Percentiles rank a stretch among this genome's conserved stretches.
Conservation (phyloP, 441 rosid species). For the Raphanus hybrid region DNA sequence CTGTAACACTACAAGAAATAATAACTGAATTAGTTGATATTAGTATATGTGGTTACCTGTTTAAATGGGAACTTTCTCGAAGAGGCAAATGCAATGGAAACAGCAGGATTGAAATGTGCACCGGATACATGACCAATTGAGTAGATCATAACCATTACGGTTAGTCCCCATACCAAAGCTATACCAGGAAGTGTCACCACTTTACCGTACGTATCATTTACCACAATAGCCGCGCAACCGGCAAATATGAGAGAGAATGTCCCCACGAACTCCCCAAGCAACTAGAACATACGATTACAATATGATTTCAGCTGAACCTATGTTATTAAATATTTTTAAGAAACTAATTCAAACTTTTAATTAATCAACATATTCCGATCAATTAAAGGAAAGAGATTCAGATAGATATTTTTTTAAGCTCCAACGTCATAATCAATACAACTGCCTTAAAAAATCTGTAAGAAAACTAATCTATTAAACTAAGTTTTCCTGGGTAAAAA, state of each 20-base stretch:
- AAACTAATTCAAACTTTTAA: background rate
- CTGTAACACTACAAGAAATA: background rate
- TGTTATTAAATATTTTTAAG: background rate
- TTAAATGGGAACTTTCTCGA: background rate
- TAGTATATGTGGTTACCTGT: conserved; percentile 5
- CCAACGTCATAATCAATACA: background rate
- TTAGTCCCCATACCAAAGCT: conserved; percentile 4
- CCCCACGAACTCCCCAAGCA: conserved; percentile 6
- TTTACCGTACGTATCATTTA: background rate
- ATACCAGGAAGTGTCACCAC: background rate
- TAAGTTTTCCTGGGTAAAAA: too few species aligned
- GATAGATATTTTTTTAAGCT: background rate
- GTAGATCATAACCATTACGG: conserved; percentile 3
- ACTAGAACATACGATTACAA: background rate
- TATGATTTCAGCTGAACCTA: background rate
- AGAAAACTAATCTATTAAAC: background rate
- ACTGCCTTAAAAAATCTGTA: background rate
- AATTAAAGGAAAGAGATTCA: background rate
- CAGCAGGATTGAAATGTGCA: conserved; percentile 4
- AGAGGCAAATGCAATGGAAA: conserved; percentile 4
- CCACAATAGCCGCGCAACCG: background rate
- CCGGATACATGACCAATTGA: conserved; percentile 5
- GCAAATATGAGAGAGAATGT: conserved; percentile 8
- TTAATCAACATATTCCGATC: background rate
- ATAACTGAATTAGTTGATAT: background rate